Conservation (phyloP, 257 asterid genomes). For the Rauvolfia tetraphylla region DNA sequence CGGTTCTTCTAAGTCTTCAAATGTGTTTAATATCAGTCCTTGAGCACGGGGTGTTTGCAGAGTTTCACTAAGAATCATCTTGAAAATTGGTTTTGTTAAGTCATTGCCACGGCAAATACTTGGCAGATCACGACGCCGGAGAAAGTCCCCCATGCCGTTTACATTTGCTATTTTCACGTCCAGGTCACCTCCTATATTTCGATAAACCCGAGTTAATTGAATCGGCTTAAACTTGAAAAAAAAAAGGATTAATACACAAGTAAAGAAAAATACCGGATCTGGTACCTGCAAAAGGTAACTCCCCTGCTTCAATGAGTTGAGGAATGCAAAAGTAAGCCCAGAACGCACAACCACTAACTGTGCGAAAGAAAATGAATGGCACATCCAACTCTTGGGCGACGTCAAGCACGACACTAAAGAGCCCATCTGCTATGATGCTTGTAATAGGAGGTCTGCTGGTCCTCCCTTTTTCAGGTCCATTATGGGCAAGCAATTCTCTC, state of each 20-base stretch:
- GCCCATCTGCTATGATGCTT: slow-evolving; percentile 21
- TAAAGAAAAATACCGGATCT: too few species aligned
- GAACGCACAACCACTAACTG: slow-evolving; percentile 22
- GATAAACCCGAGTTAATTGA: neutral
- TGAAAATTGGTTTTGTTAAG: slow-evolving; percentile 24
- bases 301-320: slow-evolving; percentile 26
- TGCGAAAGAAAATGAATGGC: slow-evolving; percentile 24
- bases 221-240: neutral
- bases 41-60: slow-evolving; percentile 35
- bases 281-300: slow-evolving; percentile 30
- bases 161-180: slow-evolving; percentile 41
- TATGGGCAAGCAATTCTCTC: slow-evolving; percentile 20
- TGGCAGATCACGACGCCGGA: slow-evolving; percentile 69
- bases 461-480: neutral
- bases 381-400: slow-evolving; percentile 14
- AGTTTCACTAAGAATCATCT: slow-evolving; percentile 28
- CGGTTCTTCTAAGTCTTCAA: slow-evolving; percentile 64
- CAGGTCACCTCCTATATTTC: slow-evolving; percentile 42
- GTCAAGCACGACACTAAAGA: slow-evolving; percentile 11
- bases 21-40: slow-evolving; percentile 68
- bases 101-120: slow-evolving; percentile 36
- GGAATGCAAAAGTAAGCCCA: slow-evolving; percentile 31
- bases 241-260: too few species aligned
- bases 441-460: slow-evolving; percentile 9
- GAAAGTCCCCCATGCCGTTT: slow-evolving; percentile 60